A percentile compares a stretch with the other conserved stretches of the same genome.
Evolutionary conservation across 2,329 filamentous ascomycete species (phyloP).

Genomic region (Biscogniauxia mediterranea): DNA sequence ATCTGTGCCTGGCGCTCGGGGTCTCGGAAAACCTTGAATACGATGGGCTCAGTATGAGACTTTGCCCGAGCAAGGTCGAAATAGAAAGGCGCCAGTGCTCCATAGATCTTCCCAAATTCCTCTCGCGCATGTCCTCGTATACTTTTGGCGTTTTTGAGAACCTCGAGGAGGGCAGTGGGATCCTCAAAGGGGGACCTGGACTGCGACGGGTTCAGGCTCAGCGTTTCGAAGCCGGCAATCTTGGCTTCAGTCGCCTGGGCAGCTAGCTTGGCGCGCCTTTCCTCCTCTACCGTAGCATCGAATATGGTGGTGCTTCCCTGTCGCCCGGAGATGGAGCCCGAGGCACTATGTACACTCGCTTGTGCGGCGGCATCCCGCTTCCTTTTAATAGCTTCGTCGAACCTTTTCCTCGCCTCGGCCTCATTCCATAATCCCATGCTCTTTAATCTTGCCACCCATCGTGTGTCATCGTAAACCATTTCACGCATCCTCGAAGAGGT

Average conservation of each 20-base stretch:
- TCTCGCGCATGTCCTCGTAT: conserved; percentile 81
- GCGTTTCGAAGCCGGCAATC: conserved; percentile 76
- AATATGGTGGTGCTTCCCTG: conserved; percentile 62
- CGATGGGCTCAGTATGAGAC: conserved; percentile 73
- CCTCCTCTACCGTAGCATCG: conserved; percentile 68
- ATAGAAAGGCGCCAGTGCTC: conserved; percentile 86
- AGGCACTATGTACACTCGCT: conserved; percentile 23
- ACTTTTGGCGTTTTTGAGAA: conserved; percentile 71
- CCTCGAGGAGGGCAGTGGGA: conserved; percentile 62
- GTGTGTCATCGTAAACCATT: conserved; percentile 97
- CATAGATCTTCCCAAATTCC: conserved; percentile 89
- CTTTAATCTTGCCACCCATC: conserved; percentile 86
- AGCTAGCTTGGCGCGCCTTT: conserved; percentile 47
- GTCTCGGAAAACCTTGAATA: conserved; percentile 84
- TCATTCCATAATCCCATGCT: conserved; percentile 94
- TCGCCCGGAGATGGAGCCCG: conserved; percentile 22
- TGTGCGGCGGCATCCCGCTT: conserved; percentile 55
- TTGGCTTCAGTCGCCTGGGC: conserved; percentile 31
- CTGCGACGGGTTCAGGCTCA: conserved; percentile 52
- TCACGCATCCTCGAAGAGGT: conserved; percentile 85
- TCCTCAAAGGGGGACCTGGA: conserved; percentile 52
- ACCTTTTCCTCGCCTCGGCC: conserved; percentile 73
- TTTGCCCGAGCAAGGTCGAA: conserved; percentile 71
- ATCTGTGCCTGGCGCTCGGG: conserved; percentile 90
- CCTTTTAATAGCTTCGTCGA: conserved; percentile 67